phyloP scores from a whole-genome alignment of 345 rosid species.

The Passiflora organensis region DNA sequence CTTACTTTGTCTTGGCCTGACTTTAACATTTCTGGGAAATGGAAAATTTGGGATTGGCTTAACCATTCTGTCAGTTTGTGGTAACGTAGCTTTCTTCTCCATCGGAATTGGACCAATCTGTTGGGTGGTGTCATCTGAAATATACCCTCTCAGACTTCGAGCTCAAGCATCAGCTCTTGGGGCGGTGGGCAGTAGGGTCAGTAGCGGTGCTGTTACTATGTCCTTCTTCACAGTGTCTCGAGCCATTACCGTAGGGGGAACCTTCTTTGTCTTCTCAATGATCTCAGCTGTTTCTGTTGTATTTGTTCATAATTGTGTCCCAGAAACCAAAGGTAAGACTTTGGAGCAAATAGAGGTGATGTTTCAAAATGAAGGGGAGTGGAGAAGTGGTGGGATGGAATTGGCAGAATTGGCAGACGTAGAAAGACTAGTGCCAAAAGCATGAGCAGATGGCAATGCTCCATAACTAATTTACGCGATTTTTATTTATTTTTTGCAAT shows the following conservation, averaged over 20 bases:
- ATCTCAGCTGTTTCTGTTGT: conserved; percentile 21
- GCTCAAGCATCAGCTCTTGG: conserved; percentile 24
- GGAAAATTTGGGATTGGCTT: conserved; percentile 18
- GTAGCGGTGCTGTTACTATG: conserved; percentile 21
- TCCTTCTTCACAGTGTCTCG: conserved; percentile 21
- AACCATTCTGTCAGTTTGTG: conserved; percentile 20
- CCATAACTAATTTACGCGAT: neutral
- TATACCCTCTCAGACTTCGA: conserved; percentile 24
- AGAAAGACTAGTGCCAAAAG: conserved; percentile 13
- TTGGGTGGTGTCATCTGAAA: conserved; percentile 27
- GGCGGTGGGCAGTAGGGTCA: conserved; percentile 24
- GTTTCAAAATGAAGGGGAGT: conserved; percentile 16
- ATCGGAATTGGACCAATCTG: conserved; percentile 26
- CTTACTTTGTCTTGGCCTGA: conserved; percentile 12
- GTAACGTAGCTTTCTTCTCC: conserved; percentile 29
- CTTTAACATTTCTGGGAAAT: conserved; percentile 4
- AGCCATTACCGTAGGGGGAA: conserved; percentile 22
- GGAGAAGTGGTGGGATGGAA: conserved; percentile 14
- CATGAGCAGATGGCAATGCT: neutral
- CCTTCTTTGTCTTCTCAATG: conserved; percentile 30
- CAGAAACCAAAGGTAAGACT: conserved; percentile 40
- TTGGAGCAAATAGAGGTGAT: conserved; percentile 34
- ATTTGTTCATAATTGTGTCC: conserved; percentile 19
- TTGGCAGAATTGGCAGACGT: conserved; percentile 18
- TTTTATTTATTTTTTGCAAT: no score